Base-by-base conservation (phyloP, 345 rosid species). In the Aurinia saxatilis region DNA sequence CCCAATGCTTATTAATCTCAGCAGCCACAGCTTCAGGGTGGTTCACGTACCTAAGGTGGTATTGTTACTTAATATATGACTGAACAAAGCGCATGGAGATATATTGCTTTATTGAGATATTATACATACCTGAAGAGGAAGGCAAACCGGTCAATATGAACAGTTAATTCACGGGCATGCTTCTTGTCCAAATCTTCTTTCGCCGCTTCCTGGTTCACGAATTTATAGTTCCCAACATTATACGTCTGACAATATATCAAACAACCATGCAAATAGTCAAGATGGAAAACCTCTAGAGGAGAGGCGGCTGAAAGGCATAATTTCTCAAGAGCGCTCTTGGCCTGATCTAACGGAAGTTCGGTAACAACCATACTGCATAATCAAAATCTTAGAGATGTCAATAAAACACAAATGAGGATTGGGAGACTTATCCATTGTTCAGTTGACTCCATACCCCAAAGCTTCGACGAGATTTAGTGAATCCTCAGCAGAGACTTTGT, bases 1-100 rank as follows among this genome's bases (percentile, higher is more conserved):
- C 87, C 99, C 99, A 95, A 50, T 85, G 95, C 76, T 86, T 84
- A 75, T 78, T 84, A 67, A 88, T 75, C 70, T 90, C 90, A 73
- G 83, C 96, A 39, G 99, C 99, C 55, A 95, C 99, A 18, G 96
- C 97, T 74, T 81, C 97, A 52, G 96, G 89, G 60, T 95, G 96
- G 80, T 86, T 95, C 50, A 90, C 90, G 76, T 90, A 90, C 82
- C 97, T 87, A 74, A 60, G 65, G 66, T 41, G 60, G 55, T 58
- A 36, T 51, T 37, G 68, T 56, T 50, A 41, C 67, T 65, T 59
- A 36, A 72, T 44, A 72, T 44, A 56, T 13, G 39, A 57, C 40
- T 54, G 50, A 73, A 42, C 40, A 64, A 45, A 59, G 35, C 50
- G 8, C 15, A 64, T 18, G 57, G 35, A 71, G 50, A 50, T 34